Conservation (phyloP, 352 stramenopile species). For the Pythium inflatum region DNA sequence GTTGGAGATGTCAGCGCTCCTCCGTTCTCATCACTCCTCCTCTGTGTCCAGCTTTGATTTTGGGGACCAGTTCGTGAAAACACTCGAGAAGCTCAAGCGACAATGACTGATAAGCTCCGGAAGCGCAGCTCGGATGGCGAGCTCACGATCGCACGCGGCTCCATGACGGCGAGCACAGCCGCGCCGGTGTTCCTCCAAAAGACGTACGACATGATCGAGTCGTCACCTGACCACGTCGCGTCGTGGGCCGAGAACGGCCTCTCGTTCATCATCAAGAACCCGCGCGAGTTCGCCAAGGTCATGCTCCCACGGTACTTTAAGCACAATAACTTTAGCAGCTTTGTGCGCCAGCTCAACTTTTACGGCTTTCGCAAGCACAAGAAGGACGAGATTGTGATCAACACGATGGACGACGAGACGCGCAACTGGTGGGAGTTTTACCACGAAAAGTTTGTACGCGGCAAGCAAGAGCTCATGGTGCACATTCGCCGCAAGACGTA, state of each 20-base stretch:
- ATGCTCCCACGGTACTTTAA: constrained; percentile 94
- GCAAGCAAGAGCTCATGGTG: constrained; percentile 82
- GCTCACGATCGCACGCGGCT: constrained; percentile 29
- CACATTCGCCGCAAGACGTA: constrained; percentile 91
- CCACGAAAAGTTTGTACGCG: constrained; percentile 89
- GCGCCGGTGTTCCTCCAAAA: constrained; percentile 91
- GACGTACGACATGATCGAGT: constrained; percentile 94
- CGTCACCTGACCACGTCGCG: constrained; percentile 72
- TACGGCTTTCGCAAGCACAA: constrained; percentile 95
- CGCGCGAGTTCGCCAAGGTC: constrained; percentile 89
- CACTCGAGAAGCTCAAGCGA: constrained; percentile 21
- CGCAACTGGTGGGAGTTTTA: constrained; percentile 93
- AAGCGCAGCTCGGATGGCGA: constrained; percentile 31
- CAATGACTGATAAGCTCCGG: constrained; percentile 37
- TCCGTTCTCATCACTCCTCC: constrained; percentile 13
- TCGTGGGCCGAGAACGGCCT: constrained; percentile 80
- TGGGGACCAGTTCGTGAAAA: constrained; percentile 22
- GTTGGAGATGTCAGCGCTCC: no score
- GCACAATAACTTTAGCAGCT: constrained; percentile 95
- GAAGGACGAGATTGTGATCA: constrained; percentile 88
- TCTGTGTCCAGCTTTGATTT: background rate
- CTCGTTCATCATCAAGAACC: constrained; percentile 93
- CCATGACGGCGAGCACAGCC: constrained; percentile 2
- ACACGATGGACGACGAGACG: constrained; percentile 70
- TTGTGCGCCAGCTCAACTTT: constrained; percentile 94